Base-by-base conservation (phyloP, 177 flowering plant genomes). In the Tripterygium wilfordii region DNA sequence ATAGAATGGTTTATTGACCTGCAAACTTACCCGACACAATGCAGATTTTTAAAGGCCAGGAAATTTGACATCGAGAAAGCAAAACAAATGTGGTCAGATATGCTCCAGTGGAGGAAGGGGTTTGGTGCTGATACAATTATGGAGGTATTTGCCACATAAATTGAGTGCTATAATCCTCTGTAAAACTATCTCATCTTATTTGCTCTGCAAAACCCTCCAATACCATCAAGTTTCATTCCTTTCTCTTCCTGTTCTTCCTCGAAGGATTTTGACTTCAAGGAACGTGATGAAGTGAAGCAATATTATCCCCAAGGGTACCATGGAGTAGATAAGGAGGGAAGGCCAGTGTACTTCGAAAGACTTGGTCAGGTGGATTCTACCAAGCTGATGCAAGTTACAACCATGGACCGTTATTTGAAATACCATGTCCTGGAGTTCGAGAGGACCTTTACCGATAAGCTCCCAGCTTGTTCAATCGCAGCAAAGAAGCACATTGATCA, bases 241-340 rank as follows among this genome's bases (percentile, higher is more conserved):
- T n/a, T n/a, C n/a, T n/a, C n/a, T n/a, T 48, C 42, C 15, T 59
- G 18, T 6, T 33, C 18, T 56, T 37, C 60, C 26, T 48, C 25
- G 0, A 45, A 88, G 96, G 95, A 85, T 15, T 88, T 88, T 58
- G 84, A 83, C 4, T 89, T 83, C 60, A 65, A 74, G 51, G 92
- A 89, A 66, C 33, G 50, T 14, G 54, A 68, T 36, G 81, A 83
- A 63, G 97, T 89, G 31, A 23, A 68, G 18, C 24, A 74, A 55
- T 65, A 83, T 62, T 89, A 89, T 64, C 95, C 95, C 19, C 97
- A 89, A 72, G 97, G 92, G n/a, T 71, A 89, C 62, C 97, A 89
- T 56, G 97, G 97, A 31, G 92, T 89, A 15, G 97, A 89, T 53
- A 86, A 82, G 65, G 97, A 89, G 7, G 97, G 97, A 9, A 67